phyloP scores from a whole-genome alignment of 2,329 filamentous ascomycete species.

The Neofusicoccum parvum region DNA sequence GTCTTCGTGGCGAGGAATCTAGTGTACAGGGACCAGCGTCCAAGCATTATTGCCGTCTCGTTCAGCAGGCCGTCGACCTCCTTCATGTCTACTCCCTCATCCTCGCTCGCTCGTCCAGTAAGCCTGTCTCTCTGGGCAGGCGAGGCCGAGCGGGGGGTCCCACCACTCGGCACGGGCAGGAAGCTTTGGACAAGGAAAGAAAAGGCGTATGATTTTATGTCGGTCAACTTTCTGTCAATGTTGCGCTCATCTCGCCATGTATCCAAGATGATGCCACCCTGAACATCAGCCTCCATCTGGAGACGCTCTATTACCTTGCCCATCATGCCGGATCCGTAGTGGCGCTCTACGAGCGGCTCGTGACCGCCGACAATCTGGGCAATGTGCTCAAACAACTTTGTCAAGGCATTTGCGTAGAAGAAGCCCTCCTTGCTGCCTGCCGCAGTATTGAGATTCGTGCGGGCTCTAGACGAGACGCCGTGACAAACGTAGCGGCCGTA shows the following conservation, averaged over 20 bases:
- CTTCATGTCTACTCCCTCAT: constrained; percentile 95
- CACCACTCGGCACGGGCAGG: constrained; percentile 68
- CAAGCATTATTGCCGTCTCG: constrained; percentile 89
- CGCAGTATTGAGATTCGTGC: constrained; percentile 75
- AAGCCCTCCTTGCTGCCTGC: constrained; percentile 71
- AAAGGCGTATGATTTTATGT: constrained; percentile 97
- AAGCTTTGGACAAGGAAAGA: constrained; percentile 97
- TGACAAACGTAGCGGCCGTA: constrained; percentile 96
- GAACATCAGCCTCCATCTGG: constrained; percentile 92
- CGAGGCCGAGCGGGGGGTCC: constrained; percentile 69
- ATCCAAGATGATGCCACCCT: constrained; percentile 93
- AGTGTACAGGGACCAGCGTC: constrained; percentile 88
- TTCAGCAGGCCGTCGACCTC: constrained; percentile 85
- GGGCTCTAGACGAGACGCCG: constrained; percentile 82
- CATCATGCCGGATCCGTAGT: constrained; percentile 94
- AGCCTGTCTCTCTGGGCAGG: constrained; percentile 57
- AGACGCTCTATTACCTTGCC: constrained; percentile 87
- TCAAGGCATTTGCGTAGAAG: constrained; percentile 90
- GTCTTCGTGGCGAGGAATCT: constrained; percentile 88
- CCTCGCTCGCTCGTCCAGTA: constrained; percentile 70
- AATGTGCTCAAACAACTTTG: constrained; percentile 94
- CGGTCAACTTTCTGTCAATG: constrained; percentile 83
- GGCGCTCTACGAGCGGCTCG: constrained; percentile 84
- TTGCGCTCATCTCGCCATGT: constrained; percentile 90
- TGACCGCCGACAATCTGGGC: constrained; percentile 95